Base-by-base conservation (phyloP, 441 rosid species). In the Populus tomentosa region DNA sequence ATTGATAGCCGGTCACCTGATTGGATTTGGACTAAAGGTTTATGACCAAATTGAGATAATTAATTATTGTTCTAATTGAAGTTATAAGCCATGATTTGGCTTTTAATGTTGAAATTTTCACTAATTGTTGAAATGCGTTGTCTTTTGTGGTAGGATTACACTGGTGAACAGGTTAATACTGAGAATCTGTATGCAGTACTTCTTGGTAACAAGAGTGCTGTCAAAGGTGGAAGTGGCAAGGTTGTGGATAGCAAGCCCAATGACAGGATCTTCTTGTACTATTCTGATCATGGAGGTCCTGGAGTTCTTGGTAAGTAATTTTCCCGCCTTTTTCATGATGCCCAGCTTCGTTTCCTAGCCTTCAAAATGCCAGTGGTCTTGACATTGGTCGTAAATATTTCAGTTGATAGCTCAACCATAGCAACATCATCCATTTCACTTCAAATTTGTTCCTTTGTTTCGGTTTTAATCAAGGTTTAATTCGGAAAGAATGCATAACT, bases 201-300 rank as follows among this genome's bases (percentile, higher is more conserved):
- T 70, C 92, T 95, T 16, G 99, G 99, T 18, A 82, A 95, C 82
- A 88, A 81, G 82, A 84, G 67, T 56, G 91, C 90, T 1, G 85
- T 94, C 38, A 89, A 82, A 73, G 99, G 99, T 14, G 98, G 99
- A 59, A 94, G 90, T 7, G 90, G 97, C 40, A 95, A 95, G 85
- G 97, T 94, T 67, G 84, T 94, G 6, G 84, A 87, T 70, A 94
- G 98, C 88, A 89, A 84, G 38, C 71, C 97, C 4, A 67, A 88
- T 36, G 98, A 95, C 72, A 85, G 93, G 80, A 90, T 95, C 70
- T 95, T 95, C 78, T 13, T 94, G 18, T 94, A 87, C 82, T 95
- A 90, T 80, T 79, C 98, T 0, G 98, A 95, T 79, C 99, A 95
- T 75, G 99, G 99, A 53, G 97, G 98, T 72, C 97, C 99, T 0